phyloP scores from a whole-genome alignment of 805 yeast species.

The Candida qinlingensis region DNA sequence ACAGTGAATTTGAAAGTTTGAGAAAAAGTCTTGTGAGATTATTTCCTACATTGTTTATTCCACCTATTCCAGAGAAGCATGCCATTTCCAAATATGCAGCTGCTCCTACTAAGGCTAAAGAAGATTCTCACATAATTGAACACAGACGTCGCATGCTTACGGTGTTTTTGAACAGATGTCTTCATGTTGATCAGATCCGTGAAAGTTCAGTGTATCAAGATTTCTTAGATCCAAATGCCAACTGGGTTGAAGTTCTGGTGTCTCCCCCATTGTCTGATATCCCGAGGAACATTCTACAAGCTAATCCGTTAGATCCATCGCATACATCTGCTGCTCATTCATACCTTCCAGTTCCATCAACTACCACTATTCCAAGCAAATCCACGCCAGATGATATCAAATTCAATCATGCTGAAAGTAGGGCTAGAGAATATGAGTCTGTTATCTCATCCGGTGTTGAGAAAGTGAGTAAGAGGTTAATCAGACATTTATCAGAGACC shows the following conservation, averaged over 20 bases:
- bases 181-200: conserved; percentile 49
- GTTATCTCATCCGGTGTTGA: conserved; percentile 46
- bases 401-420: conserved; percentile 36
- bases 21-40: conserved; percentile 64
- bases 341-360: conserved; percentile 55
- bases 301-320: conserved; percentile 58
- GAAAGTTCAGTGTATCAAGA: conserved; percentile 62
- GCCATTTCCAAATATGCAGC: conserved; percentile 42
- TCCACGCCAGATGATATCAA: conserved; percentile 32
- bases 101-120: conserved; percentile 38
- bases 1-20: conserved; percentile 86
- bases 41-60: conserved; percentile 78
- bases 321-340: conserved; percentile 54
- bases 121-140: conserved; percentile 44
- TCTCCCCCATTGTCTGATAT: conserved; percentile 49
- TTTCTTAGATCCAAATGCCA: conserved; percentile 86
- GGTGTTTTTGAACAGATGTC: conserved; percentile 77
- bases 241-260: conserved; percentile 74
- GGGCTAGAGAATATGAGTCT: conserved; percentile 41
- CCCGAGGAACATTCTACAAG: conserved; percentile 48
- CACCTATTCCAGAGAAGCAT: conserved; percentile 91
- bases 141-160: conserved; percentile 74
- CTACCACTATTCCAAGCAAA: conserved; percentile 23
- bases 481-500: conserved; percentile 45
- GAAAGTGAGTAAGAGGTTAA: conserved; percentile 49